Evolutionary conservation across 2,329 filamentous ascomycete species (phyloP).

Genomic region (Fusarium virguliforme): DNA sequence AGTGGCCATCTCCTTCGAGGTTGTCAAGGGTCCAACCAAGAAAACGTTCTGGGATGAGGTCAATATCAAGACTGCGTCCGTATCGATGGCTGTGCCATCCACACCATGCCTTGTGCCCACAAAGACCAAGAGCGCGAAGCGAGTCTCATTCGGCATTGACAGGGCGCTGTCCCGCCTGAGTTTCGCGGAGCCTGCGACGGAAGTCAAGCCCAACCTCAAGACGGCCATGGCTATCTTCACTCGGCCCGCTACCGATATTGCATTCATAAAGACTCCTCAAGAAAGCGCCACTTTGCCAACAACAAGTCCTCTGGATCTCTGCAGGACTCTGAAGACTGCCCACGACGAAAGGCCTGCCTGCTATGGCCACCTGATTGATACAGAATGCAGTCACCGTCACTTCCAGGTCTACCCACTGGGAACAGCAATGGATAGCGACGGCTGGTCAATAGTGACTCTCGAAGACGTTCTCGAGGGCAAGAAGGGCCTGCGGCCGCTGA

Average conservation of each 20-base stretch:
- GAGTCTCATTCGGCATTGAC: not conserved
- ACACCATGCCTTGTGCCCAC: not conserved
- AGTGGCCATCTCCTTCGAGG: constrained; percentile 26
- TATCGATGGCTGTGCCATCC: fast-evolving
- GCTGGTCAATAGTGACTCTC: constrained; percentile 21
- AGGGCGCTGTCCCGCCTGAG: not conserved
- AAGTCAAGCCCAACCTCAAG: not conserved
- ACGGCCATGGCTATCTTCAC: not conserved
- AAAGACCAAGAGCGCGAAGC: not conserved
- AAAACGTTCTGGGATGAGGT: constrained; percentile 31
- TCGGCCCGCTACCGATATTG: not conserved
- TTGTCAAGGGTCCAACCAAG: not conserved
- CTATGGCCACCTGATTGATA: constrained; percentile 30
- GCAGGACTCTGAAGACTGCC: constrained; percentile 3
- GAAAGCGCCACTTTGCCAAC: fast-evolving
- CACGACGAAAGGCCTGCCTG: constrained; percentile 4
- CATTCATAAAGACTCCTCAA: not conserved
- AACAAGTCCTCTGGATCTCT: constrained; percentile 12
- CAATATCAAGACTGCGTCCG: constrained; percentile 3
- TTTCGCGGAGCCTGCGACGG: not conserved
- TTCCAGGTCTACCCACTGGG: constrained; percentile 16
- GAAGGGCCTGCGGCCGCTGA: not conserved
- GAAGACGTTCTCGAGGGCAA: constrained; percentile 19
- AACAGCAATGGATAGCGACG: constrained; percentile 6
- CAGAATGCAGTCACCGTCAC: not conserved